These are phyloP conservation scores for Globisporangium nagaii DNA, from an alignment of 352 stramenopile genomes.

Conservation along the genomic window DNA sequence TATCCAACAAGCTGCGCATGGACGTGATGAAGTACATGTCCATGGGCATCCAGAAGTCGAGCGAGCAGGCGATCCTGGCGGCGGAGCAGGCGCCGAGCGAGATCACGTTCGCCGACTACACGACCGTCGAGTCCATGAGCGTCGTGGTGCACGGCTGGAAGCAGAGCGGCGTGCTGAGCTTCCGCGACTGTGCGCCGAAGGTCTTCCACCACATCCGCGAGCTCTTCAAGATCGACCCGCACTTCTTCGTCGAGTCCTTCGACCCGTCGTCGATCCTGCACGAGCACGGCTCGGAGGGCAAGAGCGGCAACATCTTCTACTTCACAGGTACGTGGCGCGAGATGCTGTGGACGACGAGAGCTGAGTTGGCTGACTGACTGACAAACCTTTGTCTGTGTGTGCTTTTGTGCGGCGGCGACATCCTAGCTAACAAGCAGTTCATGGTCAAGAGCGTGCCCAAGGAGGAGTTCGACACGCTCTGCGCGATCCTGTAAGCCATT, in stretches of 20 bases:
- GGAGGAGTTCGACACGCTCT: conserved; percentile 77
- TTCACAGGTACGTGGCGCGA: conserved; percentile 50
- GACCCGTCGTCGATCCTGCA: conserved; percentile 61
- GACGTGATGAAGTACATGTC: conserved; percentile 87
- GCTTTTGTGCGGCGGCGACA: neutral
- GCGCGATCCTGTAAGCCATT: conserved; percentile 58
- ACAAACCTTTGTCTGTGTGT: conserved; percentile 1
- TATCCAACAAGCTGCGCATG: conserved; percentile 78
- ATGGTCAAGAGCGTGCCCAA: conserved; percentile 88
- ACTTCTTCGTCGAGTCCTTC: conserved; percentile 76
- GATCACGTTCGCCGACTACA: conserved; percentile 67
- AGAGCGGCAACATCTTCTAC: conserved; percentile 87
- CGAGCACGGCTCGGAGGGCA: conserved; percentile 77
- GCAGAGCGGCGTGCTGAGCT: conserved; percentile 49
- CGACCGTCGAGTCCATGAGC: conserved; percentile 55
- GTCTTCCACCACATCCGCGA: conserved; percentile 74
- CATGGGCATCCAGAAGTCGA: conserved; percentile 74
- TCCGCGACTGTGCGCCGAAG: conserved; percentile 70
- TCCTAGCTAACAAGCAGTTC: conserved; percentile 79
- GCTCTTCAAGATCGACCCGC: conserved; percentile 66
- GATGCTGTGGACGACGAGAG: no score
- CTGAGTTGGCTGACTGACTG: no score
- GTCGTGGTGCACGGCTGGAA: conserved; percentile 66
- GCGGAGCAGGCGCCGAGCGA: conserved; percentile 24
- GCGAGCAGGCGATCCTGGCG: conserved; percentile 36